These are phyloP conservation scores for Phyllosticta citribraziliensis DNA, from an alignment of 2,329 filamentous ascomycete species.

Conservation along the genomic window DNA sequence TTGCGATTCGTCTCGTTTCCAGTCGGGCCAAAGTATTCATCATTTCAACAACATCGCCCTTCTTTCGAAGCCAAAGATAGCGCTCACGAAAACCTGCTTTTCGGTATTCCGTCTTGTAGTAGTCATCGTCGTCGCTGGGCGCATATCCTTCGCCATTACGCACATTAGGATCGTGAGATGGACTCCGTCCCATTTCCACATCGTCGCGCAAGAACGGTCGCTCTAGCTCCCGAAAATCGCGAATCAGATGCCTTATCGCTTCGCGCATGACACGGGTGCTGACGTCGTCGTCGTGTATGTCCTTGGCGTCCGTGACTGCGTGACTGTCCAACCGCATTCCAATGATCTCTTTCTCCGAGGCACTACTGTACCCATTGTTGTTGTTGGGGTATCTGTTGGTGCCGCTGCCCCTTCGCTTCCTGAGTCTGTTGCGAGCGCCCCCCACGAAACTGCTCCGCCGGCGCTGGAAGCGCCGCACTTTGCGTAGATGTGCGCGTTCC, in stretches of 20 bases:
- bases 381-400: slow-evolving; percentile 5
- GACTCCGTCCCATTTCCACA: slow-evolving; percentile 8
- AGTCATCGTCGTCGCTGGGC: slow-evolving; percentile 23
- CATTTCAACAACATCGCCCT: slow-evolving; percentile 26
- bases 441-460: slow-evolving; percentile 6
- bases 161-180: slow-evolving; percentile 2
- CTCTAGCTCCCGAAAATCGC: slow-evolving; percentile 28
- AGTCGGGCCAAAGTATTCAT: slow-evolving; percentile 26
- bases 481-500: slow-evolving; percentile 27
- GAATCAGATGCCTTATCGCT: slow-evolving; percentile 26
- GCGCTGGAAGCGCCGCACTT: slow-evolving; percentile 16
- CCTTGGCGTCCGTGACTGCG: slow-evolving; percentile 11
- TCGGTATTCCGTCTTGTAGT: slow-evolving; percentile 22
- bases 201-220: slow-evolving; percentile 25
- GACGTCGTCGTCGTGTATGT: slow-evolving; percentile 23
- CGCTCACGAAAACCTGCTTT: slow-evolving; percentile 25
- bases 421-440: slow-evolving; percentile 5
- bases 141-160: slow-evolving; percentile 14
- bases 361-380: background rate
- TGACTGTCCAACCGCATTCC: slow-evolving; percentile 14
- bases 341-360: slow-evolving; percentile 8
- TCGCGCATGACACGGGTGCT: slow-evolving; percentile 27
- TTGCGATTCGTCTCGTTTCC: slow-evolving; percentile 28
- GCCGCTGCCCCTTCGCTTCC: slow-evolving; percentile 3
- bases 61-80: slow-evolving; percentile 28